Conservation (phyloP, 2,329 filamentous ascomycete species). For the Paraconiothyrium sp. region DNA sequence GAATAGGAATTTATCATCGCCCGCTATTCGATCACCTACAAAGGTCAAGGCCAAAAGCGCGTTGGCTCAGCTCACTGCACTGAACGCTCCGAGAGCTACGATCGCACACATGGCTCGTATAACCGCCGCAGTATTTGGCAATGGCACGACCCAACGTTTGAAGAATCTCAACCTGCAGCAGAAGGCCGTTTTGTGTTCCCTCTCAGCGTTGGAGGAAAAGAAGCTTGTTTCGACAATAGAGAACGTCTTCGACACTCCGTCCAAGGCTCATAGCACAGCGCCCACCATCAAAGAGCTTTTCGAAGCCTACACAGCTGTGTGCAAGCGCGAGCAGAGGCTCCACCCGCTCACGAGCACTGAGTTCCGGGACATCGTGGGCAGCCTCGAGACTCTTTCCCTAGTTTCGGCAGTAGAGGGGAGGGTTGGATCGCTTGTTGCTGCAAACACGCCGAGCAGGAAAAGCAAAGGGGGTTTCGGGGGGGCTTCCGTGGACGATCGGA, state of each 20-base stretch:
- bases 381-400: conserved; percentile 86
- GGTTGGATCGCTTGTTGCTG: conserved; percentile 70
- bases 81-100: conserved; percentile 86
- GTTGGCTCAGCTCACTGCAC: conserved; percentile 66
- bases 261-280: conserved; percentile 62
- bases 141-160: conserved; percentile 85
- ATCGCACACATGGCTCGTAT: conserved; percentile 93
- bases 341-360: conserved; percentile 91
- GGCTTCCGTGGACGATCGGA: conserved; percentile 73
- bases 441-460: conserved; percentile 77
- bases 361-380: conserved; percentile 91
- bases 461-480: conserved; percentile 61
- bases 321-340: conserved; percentile 85
- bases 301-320: conserved; percentile 82
- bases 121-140: conserved; percentile 87
- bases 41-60: conserved; percentile 43
- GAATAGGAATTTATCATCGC: conserved; percentile 76
- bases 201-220: conserved; percentile 85
- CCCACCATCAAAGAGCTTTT: conserved; percentile 87
- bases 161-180: conserved; percentile 93
- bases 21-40: conserved; percentile 52
- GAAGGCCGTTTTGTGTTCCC: conserved; percentile 89
- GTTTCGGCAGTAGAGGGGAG: conserved; percentile 76
- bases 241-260: conserved; percentile 50
- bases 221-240: conserved; percentile 59